A percentile compares a stretch with the other conserved stretches of the same genome.
Evolutionary conservation across 2,329 filamentous ascomycete genomes (phyloP).

Genomic region (Biscogniauxia mediterranea): DNA sequence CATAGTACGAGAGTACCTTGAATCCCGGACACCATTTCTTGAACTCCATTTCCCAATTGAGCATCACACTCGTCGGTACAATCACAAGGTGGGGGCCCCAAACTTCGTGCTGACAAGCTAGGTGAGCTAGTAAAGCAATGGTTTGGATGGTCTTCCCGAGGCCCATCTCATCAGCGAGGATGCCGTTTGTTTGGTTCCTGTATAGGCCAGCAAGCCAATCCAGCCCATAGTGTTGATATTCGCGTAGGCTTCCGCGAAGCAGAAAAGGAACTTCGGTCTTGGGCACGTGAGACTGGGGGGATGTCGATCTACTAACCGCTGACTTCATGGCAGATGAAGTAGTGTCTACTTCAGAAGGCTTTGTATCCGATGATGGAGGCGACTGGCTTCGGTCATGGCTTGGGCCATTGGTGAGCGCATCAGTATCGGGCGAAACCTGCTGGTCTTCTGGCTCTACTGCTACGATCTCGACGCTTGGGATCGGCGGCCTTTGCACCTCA

Average conservation of each 20-base stretch:
- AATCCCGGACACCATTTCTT: constrained; percentile 99
- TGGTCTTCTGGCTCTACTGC: constrained; percentile 27
- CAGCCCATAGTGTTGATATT: constrained; percentile 95
- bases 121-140: constrained; percentile 86
- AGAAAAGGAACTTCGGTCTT: constrained; percentile 79
- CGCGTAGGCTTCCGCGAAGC: constrained; percentile 81
- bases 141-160: constrained; percentile 98
- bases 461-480: constrained; percentile 28
- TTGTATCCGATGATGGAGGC: constrained; percentile 49
- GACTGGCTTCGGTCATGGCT: constrained; percentile 48
- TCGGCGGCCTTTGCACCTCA: constrained; percentile 1
- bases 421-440: constrained; percentile 41
- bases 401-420: constrained; percentile 41
- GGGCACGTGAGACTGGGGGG: constrained; percentile 38
- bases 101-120: constrained; percentile 84
- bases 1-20: constrained; percentile 97
- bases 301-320: constrained; percentile 35
- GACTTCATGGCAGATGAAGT: constrained; percentile 38
- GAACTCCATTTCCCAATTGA: constrained; percentile 99
- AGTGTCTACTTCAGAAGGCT: constrained; percentile 49
- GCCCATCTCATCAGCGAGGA: constrained; percentile 97
- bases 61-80: constrained; percentile 95
- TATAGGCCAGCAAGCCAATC: constrained; percentile 97
- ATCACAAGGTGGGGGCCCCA: constrained; percentile 97
- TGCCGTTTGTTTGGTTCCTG: constrained; percentile 89